These are phyloP conservation scores for Aspergillus sp. DNA, from an alignment of 2,329 filamentous ascomycete species.

Conservation along the genomic window DNA sequence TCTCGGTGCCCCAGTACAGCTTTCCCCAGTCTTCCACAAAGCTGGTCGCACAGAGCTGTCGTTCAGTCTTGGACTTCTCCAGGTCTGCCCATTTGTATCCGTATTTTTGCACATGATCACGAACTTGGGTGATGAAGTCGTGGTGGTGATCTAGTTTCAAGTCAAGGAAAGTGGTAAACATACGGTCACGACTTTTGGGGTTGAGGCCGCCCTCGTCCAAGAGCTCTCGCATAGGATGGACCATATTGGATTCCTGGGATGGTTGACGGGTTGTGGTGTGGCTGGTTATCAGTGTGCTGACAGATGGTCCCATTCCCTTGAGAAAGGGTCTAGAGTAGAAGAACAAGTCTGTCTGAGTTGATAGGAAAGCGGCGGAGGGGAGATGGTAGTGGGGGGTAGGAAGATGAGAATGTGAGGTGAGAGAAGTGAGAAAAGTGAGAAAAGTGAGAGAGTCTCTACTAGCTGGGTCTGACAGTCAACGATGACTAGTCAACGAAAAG, in stretches of 20 bases:
- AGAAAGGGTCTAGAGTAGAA: background rate
- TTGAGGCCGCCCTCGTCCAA: conserved; percentile 17
- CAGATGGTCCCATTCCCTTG: background rate
- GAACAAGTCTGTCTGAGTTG: too few relatives aligned
- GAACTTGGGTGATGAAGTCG: conserved; percentile 15
- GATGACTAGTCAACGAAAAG: too few relatives aligned
- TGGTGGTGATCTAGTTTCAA: conserved; percentile 16
- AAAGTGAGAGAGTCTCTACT: background rate
- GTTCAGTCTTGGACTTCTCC: background rate
- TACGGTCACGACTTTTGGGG: conserved; percentile 11
- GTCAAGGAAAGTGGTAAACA: conserved; percentile 24
- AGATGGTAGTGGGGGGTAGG: background rate
- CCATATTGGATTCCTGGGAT: background rate
- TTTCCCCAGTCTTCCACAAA: conserved; percentile 20
- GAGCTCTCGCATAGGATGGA: conserved; percentile 7
- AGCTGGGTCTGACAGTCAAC: too few relatives aligned
- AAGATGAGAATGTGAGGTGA: background rate
- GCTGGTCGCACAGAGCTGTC: conserved; percentile 11
- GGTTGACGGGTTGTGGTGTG: background rate
- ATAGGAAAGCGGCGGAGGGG: too few relatives aligned
- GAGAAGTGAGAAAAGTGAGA: background rate
- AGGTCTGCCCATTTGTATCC: conserved; percentile 16
- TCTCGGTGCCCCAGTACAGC: conserved; percentile 23
- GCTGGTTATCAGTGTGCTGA: background rate
- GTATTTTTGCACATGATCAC: conserved; percentile 6